Percentiles rank a stretch among this genome's conserved stretches.
Conservation (phyloP, 2,329 filamentous ascomycete genomes). For the Fusarium algeriense region DNA sequence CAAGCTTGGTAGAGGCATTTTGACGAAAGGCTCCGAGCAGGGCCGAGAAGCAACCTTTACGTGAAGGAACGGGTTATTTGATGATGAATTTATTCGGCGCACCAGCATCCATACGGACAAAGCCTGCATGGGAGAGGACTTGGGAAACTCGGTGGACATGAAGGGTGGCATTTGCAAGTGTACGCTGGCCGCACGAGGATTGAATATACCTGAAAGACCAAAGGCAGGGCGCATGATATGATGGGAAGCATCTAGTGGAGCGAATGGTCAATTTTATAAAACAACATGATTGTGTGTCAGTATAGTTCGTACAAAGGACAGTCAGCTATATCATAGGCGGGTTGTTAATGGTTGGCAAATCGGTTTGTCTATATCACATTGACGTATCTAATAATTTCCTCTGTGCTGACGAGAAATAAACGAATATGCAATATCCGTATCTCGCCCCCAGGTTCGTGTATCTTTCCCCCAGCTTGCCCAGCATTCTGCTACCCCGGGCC, state of each 20-base stretch:
- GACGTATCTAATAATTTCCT: neutral
- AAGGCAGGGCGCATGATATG: constrained; percentile 18
- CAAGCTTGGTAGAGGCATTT: constrained; percentile 9
- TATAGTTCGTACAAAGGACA: neutral
- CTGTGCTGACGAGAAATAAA: neutral
- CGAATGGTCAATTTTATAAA: constrained; percentile 4
- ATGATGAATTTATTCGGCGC: constrained; percentile 26
- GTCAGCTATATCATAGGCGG: neutral
- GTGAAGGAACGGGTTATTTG: constrained; percentile 8
- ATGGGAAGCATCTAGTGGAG: constrained; percentile 31
- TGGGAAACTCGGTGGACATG: constrained; percentile 11
- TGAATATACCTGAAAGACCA: constrained; percentile 40
- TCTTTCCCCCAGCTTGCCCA: constrained; percentile 7
- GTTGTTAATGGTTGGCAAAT: constrained; percentile 2
- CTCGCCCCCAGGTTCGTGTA: neutral
- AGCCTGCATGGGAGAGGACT: constrained; percentile 8
- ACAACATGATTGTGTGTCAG: constrained; percentile 2
- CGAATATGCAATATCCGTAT: neutral
- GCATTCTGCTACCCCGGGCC: neutral
- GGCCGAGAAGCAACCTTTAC: neutral
- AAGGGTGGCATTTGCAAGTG: constrained; percentile 26
- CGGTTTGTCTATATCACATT: constrained; percentile 6
- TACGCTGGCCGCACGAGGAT: constrained; percentile 37
- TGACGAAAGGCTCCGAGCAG: constrained; percentile 2
- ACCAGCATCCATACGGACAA: constrained; percentile 11